A percentile compares a stretch with the other conserved stretches of the same genome.
phyloP scores from a whole-genome alignment of 176 grass and related monocot genomes.

The Triticum dicoccoides region DNA sequence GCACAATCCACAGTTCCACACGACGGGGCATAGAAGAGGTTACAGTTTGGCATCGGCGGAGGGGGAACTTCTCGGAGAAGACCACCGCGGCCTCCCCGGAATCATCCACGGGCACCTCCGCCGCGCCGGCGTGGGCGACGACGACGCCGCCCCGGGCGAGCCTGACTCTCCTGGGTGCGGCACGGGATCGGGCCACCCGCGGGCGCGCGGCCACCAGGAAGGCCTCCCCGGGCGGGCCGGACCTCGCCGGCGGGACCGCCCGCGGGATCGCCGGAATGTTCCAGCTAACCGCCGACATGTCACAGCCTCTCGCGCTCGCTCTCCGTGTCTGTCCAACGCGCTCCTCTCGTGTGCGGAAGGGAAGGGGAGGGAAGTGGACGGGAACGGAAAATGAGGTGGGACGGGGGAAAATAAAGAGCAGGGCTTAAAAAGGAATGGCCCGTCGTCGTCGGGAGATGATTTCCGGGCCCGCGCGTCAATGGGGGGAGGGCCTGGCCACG shows the following conservation, averaged over 20 bases:
- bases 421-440: neutral
- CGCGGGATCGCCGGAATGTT: constrained; percentile 36
- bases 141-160: constrained; percentile 23
- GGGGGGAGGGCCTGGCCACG: neutral
- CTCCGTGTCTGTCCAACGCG: neutral
- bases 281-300: constrained; percentile 43
- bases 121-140: constrained; percentile 33
- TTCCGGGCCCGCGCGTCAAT: constrained; percentile 20
- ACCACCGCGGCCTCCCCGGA: constrained; percentile 26
- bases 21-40: neutral
- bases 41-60: constrained; percentile 59
- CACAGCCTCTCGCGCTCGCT: neutral
- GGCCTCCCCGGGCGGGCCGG: neutral
- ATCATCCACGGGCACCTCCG: constrained; percentile 35
- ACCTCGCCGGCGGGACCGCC: constrained; percentile 1
- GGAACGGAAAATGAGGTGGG: constrained; percentile 2
- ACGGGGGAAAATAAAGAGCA: neutral
- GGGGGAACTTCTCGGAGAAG: constrained; percentile 59
- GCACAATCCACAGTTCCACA: constrained; percentile 4
- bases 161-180: neutral
- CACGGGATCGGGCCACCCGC: constrained; percentile 28
- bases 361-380: neutral
- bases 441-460: constrained; percentile 6
- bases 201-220: constrained; percentile 29
- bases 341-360: neutral